These are phyloP conservation scores for Claviceps paspali DNA, from an alignment of 2,329 filamentous ascomycete species.

Conservation along the genomic window DNA sequence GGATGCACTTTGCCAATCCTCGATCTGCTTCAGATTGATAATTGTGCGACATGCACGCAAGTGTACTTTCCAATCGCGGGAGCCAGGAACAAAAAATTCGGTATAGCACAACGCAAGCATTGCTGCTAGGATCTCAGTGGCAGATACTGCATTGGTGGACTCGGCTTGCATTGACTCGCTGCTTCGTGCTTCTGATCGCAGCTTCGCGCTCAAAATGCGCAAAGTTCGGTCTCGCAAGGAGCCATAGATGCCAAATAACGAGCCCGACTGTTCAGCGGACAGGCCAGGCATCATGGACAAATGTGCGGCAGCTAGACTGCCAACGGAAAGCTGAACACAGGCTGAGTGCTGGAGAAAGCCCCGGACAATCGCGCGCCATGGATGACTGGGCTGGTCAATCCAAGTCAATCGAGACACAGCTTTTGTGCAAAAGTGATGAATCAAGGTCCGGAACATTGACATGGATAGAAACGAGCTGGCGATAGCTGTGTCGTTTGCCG, in stretches of 20 bases:
- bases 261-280: background rate
- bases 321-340: slow-evolving; percentile 8
- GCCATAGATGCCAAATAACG: slow-evolving; percentile 1
- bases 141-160: background rate
- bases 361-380: slow-evolving; percentile 8
- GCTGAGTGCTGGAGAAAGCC: slow-evolving; percentile 7
- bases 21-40: background rate
- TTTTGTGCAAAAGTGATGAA: slow-evolving; percentile 9
- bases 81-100: slow-evolving; percentile 6
- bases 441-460: slow-evolving; percentile 7
- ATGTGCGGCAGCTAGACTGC: slow-evolving; percentile 5
- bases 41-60: slow-evolving; percentile 5
- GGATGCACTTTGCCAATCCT: background rate
- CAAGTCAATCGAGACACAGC: slow-evolving; percentile 10
- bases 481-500: background rate
- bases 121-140: slow-evolving; percentile 3
- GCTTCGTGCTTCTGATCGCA: background rate
- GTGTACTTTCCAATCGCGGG: slow-evolving; percentile 5
- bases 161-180: background rate
- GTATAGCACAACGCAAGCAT: slow-evolving; percentile 7
- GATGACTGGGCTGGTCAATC: slow-evolving; percentile 10
- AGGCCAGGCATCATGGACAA: slow-evolving; percentile 4
- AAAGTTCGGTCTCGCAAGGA: slow-evolving; percentile 3
- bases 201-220: slow-evolving; percentile 3
- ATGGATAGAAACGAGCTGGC: background rate